Evolutionary conservation across 164 flowering plant species (phyloP).

Genomic region (Annona squamosa): DNA sequence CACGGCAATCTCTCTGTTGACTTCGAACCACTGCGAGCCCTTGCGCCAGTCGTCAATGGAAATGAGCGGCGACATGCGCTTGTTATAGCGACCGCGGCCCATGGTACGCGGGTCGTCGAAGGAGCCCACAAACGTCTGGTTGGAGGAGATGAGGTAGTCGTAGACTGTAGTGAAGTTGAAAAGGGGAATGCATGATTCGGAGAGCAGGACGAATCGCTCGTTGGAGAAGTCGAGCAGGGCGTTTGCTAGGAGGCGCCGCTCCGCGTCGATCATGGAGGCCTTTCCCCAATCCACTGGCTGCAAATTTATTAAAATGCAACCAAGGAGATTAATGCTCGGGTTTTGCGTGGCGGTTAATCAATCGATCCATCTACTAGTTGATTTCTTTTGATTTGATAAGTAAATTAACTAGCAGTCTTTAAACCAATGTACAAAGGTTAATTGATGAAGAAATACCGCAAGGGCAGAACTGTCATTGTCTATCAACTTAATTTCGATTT

Average conservation of each 20-base stretch:
- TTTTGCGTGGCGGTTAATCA: no score
- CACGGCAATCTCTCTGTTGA: conserved; percentile 23
- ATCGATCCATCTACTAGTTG: no score
- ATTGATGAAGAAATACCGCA: no score
- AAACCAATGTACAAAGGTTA: no score
- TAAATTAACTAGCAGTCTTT: no score
- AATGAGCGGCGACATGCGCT: conserved; percentile 26
- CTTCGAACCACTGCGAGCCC: conserved; percentile 37
- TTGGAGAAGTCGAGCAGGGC: conserved; percentile 37
- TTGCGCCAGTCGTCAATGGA: conserved; percentile 30
- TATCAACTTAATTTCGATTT: no score
- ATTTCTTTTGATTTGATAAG: no score
- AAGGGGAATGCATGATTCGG: conserved; percentile 43
- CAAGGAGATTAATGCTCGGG: not conserved
- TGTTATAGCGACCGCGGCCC: conserved; percentile 36
- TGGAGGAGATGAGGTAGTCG: conserved; percentile 24
- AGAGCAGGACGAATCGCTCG: conserved; percentile 30
- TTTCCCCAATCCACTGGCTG: conserved; percentile 37
- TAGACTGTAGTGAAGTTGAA: conserved; percentile 32
- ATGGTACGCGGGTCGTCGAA: conserved; percentile 27
- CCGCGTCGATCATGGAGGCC: conserved; percentile 34
- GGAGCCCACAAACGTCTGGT: conserved; percentile 24
- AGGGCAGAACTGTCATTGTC: no score
- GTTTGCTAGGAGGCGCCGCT: conserved; percentile 33
- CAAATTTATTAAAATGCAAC: not conserved